Evolutionary conservation across 176 grass and related monocot species (phyloP).

Genomic region (Phoenix roebelenii): DNA sequence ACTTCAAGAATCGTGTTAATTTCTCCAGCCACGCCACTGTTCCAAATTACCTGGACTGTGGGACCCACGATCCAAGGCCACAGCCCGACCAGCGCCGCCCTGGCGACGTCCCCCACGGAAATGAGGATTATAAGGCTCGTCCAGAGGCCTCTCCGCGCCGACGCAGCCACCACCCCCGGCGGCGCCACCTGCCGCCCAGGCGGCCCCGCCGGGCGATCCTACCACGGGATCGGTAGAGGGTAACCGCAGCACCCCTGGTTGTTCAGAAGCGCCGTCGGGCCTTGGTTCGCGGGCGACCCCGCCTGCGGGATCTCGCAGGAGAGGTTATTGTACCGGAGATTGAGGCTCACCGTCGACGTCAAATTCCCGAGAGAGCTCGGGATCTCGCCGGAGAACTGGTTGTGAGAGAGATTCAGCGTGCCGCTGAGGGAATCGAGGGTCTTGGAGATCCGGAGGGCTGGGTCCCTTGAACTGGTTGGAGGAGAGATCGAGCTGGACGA

Average conservation of each 20-base stretch:
- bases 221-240: conserved; percentile 70
- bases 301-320: conserved; percentile 73
- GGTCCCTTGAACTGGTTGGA: conserved; percentile 42
- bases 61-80: too few species aligned
- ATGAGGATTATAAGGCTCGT: conserved; percentile 56
- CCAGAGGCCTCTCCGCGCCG: conserved; percentile 22
- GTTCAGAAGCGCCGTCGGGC: conserved; percentile 61
- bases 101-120: conserved; percentile 46
- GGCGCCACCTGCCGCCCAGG: neutral
- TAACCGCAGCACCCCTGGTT: conserved; percentile 63
- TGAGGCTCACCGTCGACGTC: conserved; percentile 56
- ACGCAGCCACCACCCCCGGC: neutral
- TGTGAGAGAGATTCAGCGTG: conserved; percentile 59
- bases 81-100: conserved; percentile 41
- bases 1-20: too few species aligned
- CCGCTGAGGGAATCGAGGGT: conserved; percentile 39
- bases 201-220: conserved; percentile 17
- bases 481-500: conserved; percentile 73
- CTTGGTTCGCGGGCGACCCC: conserved; percentile 66
- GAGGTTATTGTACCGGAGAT: conserved; percentile 77
- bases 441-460: conserved; percentile 44
- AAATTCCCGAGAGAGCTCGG: conserved; percentile 43
- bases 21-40: too few species aligned
- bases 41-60: too few species aligned
- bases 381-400: conserved; percentile 47